Base-by-base conservation (phyloP, 129 eudicot species). In the Chrysanthemum lavandulifolium region DNA sequence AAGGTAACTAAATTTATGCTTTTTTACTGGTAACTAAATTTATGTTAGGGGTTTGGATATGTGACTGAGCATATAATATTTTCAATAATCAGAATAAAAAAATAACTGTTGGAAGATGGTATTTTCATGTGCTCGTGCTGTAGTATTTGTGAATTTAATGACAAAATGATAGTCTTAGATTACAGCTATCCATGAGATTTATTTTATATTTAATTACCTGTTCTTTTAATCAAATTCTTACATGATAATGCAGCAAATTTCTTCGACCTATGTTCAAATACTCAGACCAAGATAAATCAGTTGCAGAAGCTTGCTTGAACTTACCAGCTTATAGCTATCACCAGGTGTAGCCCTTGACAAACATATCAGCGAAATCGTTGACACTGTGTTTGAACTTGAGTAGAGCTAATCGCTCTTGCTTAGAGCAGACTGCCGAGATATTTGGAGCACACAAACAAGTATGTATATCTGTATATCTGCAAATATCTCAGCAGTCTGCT, bases 241-340 rank as follows among this genome's bases (percentile, higher is more conserved):
- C n/a, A n/a, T n/a, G n/a, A n/a, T n/a, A n/a, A n/a, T n/a, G 43
- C 43, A 86, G 91, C 72, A 56, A 61, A 62, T 52, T 49, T 15
- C 23, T 62, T 25, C 71, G 12, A 54, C 16, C 2, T 72, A 76
- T 66, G 43, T 71, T 73, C 80, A 79, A 69, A 77, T 90, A 83
- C 52, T 68, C 1, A 19, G 91, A 85, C 6, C 82, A 79, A 49
- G 90, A 90, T 75, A 83, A 76, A 81, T 66, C 77, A 56, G 71
- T 75, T 76, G 93, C 91, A 6, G 64, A 59, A 31, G 78, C 69
- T 64, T 74, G 88, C 72, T 74, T 87, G 59, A 76, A 87, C 74
- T 67, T 74, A 67, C 74, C 84, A 13, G 83, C 79, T 43, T 85
- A 73, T 69, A 71, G 80, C 61, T 55, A 63, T 69, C 63, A 77